A percentile compares a stretch with the other conserved stretches of the same genome.
Evolutionary conservation across 257 asterid species (phyloP).

Genomic region (Solanum bulbocastanum): DNA sequence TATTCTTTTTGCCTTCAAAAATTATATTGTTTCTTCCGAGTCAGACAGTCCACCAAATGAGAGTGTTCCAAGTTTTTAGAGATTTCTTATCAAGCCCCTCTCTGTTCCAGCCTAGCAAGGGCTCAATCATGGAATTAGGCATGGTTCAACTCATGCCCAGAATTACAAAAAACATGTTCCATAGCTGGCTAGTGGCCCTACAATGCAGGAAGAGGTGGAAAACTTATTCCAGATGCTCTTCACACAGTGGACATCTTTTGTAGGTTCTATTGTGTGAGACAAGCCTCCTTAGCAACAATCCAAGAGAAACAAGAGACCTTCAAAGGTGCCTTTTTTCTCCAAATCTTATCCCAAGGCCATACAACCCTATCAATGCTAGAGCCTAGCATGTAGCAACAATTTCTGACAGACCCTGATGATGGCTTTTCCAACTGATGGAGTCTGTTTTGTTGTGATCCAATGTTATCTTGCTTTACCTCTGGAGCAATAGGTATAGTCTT

Average conservation of each 20-base stretch:
- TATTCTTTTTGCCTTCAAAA: neutral
- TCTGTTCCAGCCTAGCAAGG: neutral
- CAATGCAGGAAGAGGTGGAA: neutral
- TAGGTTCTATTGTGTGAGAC: neutral
- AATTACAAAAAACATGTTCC: neutral
- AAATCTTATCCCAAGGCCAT: neutral
- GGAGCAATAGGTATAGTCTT: neutral
- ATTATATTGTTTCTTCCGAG: neutral
- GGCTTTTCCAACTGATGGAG: neutral
- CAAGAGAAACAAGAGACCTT: neutral
- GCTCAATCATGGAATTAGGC: neutral
- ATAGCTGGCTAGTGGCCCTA: neutral
- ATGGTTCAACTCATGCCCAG: neutral
- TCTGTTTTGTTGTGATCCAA: neutral
- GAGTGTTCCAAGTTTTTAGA: neutral
- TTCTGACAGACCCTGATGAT: neutral
- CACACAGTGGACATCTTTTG: neutral
- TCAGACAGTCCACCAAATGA: neutral
- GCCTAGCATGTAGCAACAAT: neutral
- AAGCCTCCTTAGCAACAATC: neutral
- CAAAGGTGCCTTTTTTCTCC: neutral
- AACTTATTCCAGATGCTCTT: neutral
- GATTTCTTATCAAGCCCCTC: neutral
- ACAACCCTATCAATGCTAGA: neutral
- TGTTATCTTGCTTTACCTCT: neutral